Evolutionary conservation across 306 rosid genomes (phyloP).

Genomic region (Dalbergia cultrata): DNA sequence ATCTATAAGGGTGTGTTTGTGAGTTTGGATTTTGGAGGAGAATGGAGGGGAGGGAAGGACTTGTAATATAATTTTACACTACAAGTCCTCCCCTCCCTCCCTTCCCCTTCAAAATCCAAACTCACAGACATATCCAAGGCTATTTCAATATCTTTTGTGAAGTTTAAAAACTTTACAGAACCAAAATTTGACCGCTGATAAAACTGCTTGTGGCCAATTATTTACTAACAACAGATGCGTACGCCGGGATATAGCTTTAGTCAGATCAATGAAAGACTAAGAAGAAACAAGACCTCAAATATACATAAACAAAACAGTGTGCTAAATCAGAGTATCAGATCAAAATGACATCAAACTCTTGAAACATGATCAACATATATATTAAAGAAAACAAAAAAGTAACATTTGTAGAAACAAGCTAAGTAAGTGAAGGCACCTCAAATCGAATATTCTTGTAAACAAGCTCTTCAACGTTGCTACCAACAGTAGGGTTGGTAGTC

Average conservation of each 20-base stretch:
- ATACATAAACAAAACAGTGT: background rate
- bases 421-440: slow-evolving; percentile 63
- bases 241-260: no score
- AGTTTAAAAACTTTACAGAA: background rate
- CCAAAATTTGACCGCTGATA: background rate
- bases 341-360: slow-evolving; percentile 3
- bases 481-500: slow-evolving; percentile 96
- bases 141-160: no score
- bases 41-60: no score
- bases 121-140: no score
- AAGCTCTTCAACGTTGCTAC: slow-evolving; percentile 97
- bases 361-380: slow-evolving; percentile 34
- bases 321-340: no score
- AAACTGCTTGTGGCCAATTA: slow-evolving; percentile 9
- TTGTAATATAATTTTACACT: no score
- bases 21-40: no score
- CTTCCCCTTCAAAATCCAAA: no score
- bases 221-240: background rate
- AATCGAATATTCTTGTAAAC: slow-evolving; percentile 96
- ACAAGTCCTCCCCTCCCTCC: no score
- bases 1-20: no score
- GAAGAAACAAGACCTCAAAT: background rate
- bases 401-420: background rate
- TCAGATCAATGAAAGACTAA: background rate
- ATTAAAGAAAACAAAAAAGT: background rate